These are phyloP conservation scores for Pyronema omphalodes DNA, from an alignment of 495 filamentous ascomycete species.

Conservation along the genomic window DNA sequence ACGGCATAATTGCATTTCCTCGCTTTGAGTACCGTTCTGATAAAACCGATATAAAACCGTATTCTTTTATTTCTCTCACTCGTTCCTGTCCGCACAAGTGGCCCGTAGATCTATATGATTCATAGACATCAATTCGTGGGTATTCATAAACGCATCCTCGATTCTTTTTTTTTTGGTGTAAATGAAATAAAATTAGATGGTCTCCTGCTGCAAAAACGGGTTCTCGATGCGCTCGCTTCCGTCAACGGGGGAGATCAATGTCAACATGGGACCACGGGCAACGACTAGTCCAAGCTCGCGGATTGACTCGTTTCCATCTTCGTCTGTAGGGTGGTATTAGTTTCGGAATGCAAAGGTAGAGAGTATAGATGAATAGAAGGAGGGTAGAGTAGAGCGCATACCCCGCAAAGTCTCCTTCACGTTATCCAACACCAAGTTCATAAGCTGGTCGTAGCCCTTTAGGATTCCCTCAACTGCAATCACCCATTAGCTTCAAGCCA, in stretches of 20 bases:
- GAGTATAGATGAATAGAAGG: not conserved
- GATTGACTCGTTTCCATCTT: conserved; percentile 72
- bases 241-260: conserved; percentile 78
- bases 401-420: conserved; percentile 78
- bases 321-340: conserved; percentile 38
- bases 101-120: too few relatives aligned
- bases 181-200: too few relatives aligned
- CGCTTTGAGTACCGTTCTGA: too few relatives aligned
- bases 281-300: conserved; percentile 79
- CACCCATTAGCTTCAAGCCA: not conserved
- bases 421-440: conserved; percentile 94
- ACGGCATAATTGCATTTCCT: too few relatives aligned
- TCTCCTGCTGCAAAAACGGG: conserved; percentile 58
- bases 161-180: too few relatives aligned
- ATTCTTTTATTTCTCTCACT: too few relatives aligned
- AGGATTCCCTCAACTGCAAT: conserved; percentile 59
- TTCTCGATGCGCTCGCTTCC: conserved; percentile 92
- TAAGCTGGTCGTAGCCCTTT: conserved; percentile 89
- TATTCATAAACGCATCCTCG: too few relatives aligned
- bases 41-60: too few relatives aligned
- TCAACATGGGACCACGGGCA: conserved; percentile 77
- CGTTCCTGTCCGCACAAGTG: too few relatives aligned
- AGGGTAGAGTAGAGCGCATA: conserved; percentile 26
- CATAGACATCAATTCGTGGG: too few relatives aligned
- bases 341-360: not conserved